phyloP scores from a whole-genome alignment of 148 eudicot species.

The Nyssa sinensis region DNA sequence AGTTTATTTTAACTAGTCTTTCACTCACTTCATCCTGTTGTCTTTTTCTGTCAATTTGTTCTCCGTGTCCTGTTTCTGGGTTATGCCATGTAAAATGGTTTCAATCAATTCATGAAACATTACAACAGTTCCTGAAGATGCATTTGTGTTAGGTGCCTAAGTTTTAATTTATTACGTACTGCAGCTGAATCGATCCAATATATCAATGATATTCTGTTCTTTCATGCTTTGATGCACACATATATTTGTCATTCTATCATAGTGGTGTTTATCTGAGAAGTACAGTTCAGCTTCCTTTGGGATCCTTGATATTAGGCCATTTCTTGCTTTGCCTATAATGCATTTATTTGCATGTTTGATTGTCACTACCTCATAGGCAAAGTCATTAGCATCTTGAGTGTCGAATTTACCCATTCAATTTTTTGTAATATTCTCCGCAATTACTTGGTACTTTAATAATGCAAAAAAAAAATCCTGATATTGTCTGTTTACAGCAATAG shows the following conservation, averaged over 20 bases:
- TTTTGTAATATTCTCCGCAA: background rate
- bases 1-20: too few relatives aligned
- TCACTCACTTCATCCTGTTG: too few relatives aligned
- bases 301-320: background rate
- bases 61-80: too few relatives aligned
- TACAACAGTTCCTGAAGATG: too few relatives aligned
- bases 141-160: too few relatives aligned
- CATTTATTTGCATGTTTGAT: conserved; percentile 9
- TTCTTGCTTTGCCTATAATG: conserved; percentile 14
- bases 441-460: background rate
- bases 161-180: too few relatives aligned
- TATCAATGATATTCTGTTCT: background rate
- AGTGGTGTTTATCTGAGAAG: too few relatives aligned
- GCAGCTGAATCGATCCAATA: background rate
- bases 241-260: too few relatives aligned
- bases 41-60: too few relatives aligned
- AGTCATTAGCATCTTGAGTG: background rate
- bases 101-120: too few relatives aligned
- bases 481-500: background rate
- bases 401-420: background rate
- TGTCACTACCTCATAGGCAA: conserved; percentile 28
- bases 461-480: background rate
- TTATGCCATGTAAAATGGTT: too few relatives aligned
- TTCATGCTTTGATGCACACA: background rate
- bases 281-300: background rate